Evolutionary conservation across 495 filamentous ascomycete genomes (phyloP).

Genomic region (Penicillium atrosanguineum): DNA sequence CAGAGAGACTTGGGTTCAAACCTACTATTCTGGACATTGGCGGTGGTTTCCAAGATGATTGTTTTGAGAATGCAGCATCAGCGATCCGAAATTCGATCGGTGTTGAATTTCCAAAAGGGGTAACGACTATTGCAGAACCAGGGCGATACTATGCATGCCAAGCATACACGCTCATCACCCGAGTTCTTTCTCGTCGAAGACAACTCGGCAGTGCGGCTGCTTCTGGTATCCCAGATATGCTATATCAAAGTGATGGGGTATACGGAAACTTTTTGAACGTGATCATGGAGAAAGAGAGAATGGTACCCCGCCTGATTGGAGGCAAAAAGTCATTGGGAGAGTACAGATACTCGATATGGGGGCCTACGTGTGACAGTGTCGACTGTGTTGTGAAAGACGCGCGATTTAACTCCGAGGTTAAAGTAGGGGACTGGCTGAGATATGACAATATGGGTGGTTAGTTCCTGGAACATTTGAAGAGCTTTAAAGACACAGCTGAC

Average conservation of each 20-base stretch:
- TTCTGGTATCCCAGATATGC: constrained; percentile 24
- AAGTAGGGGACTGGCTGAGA: constrained; percentile 34
- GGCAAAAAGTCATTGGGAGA: background rate
- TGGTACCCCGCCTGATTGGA: constrained; percentile 11
- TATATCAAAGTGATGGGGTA: constrained; percentile 37
- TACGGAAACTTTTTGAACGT: constrained; percentile 35
- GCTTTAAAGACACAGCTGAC: background rate
- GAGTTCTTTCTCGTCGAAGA: constrained; percentile 27
- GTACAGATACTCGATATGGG: constrained; percentile 33
- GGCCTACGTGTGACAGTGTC: constrained; percentile 35
- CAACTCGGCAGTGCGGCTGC: constrained; percentile 13
- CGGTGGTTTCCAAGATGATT: constrained; percentile 17
- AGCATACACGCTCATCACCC: constrained; percentile 28
- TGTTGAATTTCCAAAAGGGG: constrained; percentile 11
- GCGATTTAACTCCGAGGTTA: constrained; percentile 21
- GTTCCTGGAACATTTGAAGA: background rate
- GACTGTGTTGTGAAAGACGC: constrained; percentile 24
- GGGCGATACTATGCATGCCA: constrained; percentile 29
- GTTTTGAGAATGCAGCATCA: constrained; percentile 22
- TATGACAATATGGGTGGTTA: constrained; percentile 35
- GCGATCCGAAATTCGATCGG: constrained; percentile 8
- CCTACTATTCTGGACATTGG: too few relatives aligned
- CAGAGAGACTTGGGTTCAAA: too few relatives aligned
- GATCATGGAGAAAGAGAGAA: constrained; percentile 22
- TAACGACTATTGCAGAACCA: constrained; percentile 31